Conservation (phyloP, 345 rosid genomes). For the Lumnitzera littorea region DNA sequence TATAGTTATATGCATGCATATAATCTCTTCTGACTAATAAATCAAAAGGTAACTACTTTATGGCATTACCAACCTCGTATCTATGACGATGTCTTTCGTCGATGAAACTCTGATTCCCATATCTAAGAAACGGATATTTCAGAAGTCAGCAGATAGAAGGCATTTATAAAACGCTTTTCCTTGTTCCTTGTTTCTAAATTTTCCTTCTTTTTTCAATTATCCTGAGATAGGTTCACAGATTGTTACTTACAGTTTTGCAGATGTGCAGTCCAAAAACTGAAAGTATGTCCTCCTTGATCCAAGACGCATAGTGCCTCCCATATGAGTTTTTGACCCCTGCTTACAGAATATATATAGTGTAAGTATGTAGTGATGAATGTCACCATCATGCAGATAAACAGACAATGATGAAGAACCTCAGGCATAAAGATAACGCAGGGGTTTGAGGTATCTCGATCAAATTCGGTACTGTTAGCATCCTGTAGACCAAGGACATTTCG, state of each 20-base stretch:
- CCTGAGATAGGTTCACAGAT: neutral
- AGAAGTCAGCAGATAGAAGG: constrained; percentile 1
- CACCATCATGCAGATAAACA: neutral
- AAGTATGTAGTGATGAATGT: neutral
- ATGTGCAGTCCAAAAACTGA: constrained; percentile 51
- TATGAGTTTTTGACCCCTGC: constrained; percentile 89
- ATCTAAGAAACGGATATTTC: constrained; percentile 27
- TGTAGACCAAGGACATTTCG: constrained; percentile 60
- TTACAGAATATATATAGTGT: constrained; percentile 8
- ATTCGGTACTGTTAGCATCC: constrained; percentile 92
- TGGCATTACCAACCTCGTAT: constrained; percentile 55
- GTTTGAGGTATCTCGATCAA: constrained; percentile 58
- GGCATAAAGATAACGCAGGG: constrained; percentile 97
- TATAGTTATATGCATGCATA: neutral
- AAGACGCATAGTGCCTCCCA: constrained; percentile 97
- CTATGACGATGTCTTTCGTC: constrained; percentile 98
- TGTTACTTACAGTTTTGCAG: constrained; percentile 64
- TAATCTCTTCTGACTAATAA: too few relatives aligned
- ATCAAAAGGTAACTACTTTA: too few relatives aligned
- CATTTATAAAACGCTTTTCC: neutral
- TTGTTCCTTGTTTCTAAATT: neutral
- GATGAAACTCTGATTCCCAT: constrained; percentile 53
- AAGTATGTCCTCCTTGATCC: constrained; percentile 84
- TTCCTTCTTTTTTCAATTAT: neutral
- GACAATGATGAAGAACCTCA: constrained; percentile 42